Base-by-base conservation (phyloP, 768 basidiomycete species). In the Boletales sp. region DNA sequence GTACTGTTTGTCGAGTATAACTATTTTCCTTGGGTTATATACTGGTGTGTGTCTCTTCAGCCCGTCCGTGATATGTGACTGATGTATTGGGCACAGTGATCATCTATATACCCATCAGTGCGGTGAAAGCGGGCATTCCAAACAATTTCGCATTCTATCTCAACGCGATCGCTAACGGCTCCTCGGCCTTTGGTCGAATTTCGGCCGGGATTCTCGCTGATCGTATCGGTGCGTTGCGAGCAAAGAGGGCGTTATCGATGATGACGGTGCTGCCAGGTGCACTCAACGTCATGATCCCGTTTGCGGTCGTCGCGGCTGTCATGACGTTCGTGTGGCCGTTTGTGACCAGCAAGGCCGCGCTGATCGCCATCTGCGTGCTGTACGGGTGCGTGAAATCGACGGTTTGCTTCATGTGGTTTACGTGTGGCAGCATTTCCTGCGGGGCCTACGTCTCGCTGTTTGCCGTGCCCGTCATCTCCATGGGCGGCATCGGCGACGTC, bases 291-390 rank as follows among this genome's bases (percentile, higher is more conserved):
- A 84, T 90, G 75, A 76, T 75, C 15, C 84, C 87, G 0, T 80
- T 83, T 32, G 83, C 80, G 0, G 49, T 74, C 15, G 37, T 78
- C 1, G 79, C 83, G 0, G 84, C 77, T 0, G 64, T 81, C 32
- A 59, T 85, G 42, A 87, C 87, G 0, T 83, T 82, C 56, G 70
- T 71, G 3, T 92, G 90, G 90, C 89, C 89, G 1, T 84, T 81
- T 61, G 78, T 76, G 0, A 65, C 59, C 37, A 74, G 62, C 18
- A 58, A 76, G 43, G 70, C 62, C 0, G 68, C 73, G 0, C 70
- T 84, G 30, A 72, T 87, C 3, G 77, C 67, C 8, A 64, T 90
- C 35, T 72, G 79, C 0, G 60, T 86, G 8, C 56, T 86, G 14
- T 90, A 89, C 57, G 87, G 87, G 82, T 86, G 49, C 7, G 75